A percentile compares a stretch with the other conserved stretches of the same genome.
Evolutionary conservation across 192 early-diverging fungal genomes (phyloP).

Genomic region (Kickxella alabastrina): DNA sequence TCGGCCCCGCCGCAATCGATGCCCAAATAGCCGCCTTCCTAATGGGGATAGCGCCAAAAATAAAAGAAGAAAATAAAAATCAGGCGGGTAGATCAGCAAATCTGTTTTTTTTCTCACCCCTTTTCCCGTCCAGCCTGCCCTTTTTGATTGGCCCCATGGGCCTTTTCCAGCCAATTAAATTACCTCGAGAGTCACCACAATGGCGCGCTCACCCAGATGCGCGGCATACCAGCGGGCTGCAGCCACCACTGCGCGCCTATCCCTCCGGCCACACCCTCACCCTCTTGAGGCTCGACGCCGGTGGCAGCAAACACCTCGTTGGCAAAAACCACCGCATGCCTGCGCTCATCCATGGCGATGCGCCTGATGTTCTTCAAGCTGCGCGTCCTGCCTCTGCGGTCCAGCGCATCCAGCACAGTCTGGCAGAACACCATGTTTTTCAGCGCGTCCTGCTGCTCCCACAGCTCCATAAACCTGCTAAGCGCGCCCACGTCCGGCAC

Average conservation of each 20-base stretch:
- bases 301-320: conserved; percentile 68
- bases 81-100: too few species aligned
- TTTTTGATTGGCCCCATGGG: too few species aligned
- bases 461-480: conserved; percentile 65
- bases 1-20: too few species aligned
- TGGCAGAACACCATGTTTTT: conserved; percentile 66
- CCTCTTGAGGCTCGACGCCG: too few species aligned
- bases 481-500: conserved; percentile 39
- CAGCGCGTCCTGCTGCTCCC: conserved; percentile 60
- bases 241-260: conserved; percentile 56
- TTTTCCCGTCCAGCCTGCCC: too few species aligned
- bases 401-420: conserved; percentile 58
- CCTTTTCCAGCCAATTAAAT: conserved; percentile 3
- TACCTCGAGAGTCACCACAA: conserved; percentile 25
- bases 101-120: too few species aligned
- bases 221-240: conserved; percentile 58
- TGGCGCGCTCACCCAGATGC: conserved; percentile 49
- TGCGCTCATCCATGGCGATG: conserved; percentile 54
- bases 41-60: too few species aligned
- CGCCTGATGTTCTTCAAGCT: conserved; percentile 62
- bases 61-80: too few species aligned
- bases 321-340: conserved; percentile 61
- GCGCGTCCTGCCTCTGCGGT: conserved; percentile 58
- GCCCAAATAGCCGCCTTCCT: too few species aligned
- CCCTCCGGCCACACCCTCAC: too few species aligned